These are phyloP conservation scores for Botrytis fabae DNA, from an alignment of 2,329 filamentous ascomycete species.

Conservation along the genomic window DNA sequence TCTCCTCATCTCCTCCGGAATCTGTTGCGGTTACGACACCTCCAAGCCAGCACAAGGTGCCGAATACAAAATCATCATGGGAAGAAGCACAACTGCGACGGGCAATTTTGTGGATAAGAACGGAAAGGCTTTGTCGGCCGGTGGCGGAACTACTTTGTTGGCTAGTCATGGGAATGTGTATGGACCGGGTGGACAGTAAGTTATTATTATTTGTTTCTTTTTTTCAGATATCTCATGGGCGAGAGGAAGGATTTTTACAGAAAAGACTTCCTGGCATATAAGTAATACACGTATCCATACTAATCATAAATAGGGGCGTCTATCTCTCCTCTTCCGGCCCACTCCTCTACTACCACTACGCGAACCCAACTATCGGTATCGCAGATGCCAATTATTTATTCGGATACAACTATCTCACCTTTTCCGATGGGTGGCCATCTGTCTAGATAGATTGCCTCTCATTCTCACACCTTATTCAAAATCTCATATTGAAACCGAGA, in stretches of 20 bases:
- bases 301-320: constrained; percentile 38
- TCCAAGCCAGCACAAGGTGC: constrained; percentile 47
- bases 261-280: no score
- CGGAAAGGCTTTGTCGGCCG: constrained; percentile 53
- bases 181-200: constrained; percentile 61
- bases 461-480: neutral
- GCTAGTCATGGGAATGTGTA: constrained; percentile 61
- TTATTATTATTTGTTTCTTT: constrained; percentile 12
- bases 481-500: neutral
- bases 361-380: constrained; percentile 54
- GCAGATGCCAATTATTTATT: constrained; percentile 48
- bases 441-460: constrained; percentile 33
- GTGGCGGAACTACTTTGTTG: constrained; percentile 62
- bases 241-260: no score
- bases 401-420: constrained; percentile 48
- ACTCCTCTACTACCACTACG: constrained; percentile 60
- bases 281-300: neutral
- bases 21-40: constrained; percentile 61
- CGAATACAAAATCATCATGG: constrained; percentile 36
- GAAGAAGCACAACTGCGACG: constrained; percentile 64
- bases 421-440: constrained; percentile 47
- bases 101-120: constrained; percentile 57
- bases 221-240: no score
- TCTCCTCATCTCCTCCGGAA: constrained; percentile 61
- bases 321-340: constrained; percentile 15